Evolutionary conservation across 148 eudicot species (phyloP), one percentile per base, ranked within the genome.

Genomic region (Chenopodium quinoa): DNA sequence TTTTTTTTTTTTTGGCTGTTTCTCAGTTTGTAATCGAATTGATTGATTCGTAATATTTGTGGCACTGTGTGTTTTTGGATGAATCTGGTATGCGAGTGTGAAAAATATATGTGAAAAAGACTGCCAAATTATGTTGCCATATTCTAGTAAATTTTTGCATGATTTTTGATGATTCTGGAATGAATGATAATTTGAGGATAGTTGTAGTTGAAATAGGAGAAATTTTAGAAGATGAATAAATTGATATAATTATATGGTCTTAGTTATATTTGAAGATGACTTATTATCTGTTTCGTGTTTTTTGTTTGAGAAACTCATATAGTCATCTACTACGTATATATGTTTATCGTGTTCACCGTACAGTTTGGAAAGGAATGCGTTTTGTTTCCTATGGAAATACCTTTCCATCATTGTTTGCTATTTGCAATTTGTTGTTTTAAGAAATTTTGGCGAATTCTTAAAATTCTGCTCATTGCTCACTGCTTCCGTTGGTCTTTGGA

Each of bases 21-120:
- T 71, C 56, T 52, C 14, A 9, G 54, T 63, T 60, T 60, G 17
- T 29, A 65, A 14, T 67, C 29, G 60, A 60, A 16, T 52, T 54
- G 5, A 19, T 34, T 40, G 63, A 25, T 48, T 73, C 2, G 7
- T 58, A 40, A 17, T 9, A 23, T 80, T 67, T 72, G 60, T 60
- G 60, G 37, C 54, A 52, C 13, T 70, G 4, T 56, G 71, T 62
- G 5, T 27, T 3, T 9, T 62, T 58, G 32, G 13, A 8, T 80
- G 71, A 77, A 73, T 80, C 77, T 73, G 71, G 37, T 72, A 52
- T 20, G 77, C 25, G 14, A 72, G n/a, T 44, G 82, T 63, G 77
- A 25, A 50, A 16, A 58, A n/a, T 37, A 7, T 40, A 1, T 14
- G 7, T 56, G 82, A 70, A 56, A 34, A 5, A 1, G 16, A 9